phyloP scores from a whole-genome alignment of 1,284 basidiomycete genomes.

The Retiboletus flavoniger region DNA sequence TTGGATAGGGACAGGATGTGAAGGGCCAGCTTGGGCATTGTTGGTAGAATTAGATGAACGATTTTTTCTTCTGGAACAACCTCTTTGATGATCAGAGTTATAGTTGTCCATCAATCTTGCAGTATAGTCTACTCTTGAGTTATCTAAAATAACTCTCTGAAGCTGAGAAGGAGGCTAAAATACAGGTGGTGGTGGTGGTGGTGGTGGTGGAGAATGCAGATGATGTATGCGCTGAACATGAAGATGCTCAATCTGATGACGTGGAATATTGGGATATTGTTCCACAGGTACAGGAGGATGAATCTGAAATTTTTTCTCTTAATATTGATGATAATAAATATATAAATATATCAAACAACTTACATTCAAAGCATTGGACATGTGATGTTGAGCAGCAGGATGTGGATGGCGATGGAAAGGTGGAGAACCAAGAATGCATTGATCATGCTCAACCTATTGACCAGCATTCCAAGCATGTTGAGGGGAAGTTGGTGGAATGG shows the following conservation, averaged over 20 bases:
- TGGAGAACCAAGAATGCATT: background rate
- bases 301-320: background rate
- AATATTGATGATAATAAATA: too few species aligned
- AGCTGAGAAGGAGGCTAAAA: background rate
- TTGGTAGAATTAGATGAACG: too few species aligned
- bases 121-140: background rate
- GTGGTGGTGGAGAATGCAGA: background rate
- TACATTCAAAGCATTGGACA: background rate
- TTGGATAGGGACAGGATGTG: too few species aligned
- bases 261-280: background rate
- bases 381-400: background rate
- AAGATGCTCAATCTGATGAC: background rate
- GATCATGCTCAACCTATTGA: background rate
- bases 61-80: background rate
- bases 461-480: background rate
- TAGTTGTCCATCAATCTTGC: background rate
- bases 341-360: background rate
- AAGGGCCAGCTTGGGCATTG: too few species aligned
- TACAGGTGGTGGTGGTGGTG: background rate
- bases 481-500: background rate
- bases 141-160: background rate
- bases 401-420: background rate
- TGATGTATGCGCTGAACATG: background rate
- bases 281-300: background rate
- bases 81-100: background rate